A percentile compares a stretch with the other conserved stretches of the same genome.
Evolutionary conservation across 352 stramenopile genomes (phyloP).

Genomic region (Globisporangium solare): DNA sequence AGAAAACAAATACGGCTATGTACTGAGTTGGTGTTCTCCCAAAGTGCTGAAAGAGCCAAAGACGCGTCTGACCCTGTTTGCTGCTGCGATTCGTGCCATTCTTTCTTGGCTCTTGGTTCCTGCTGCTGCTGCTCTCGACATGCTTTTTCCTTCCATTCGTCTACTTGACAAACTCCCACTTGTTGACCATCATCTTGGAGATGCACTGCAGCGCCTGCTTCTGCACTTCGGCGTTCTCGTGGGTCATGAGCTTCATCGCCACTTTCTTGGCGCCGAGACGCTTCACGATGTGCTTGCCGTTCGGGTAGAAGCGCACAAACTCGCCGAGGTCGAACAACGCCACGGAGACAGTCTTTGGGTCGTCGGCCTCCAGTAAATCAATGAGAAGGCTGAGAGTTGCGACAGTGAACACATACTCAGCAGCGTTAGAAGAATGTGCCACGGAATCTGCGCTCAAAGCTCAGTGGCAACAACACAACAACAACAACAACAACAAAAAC

Average conservation of each 20-base stretch:
- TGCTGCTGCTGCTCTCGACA: too few relatives aligned
- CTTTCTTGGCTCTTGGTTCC: neutral
- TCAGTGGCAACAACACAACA: too few relatives aligned
- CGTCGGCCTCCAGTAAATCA: constrained; percentile 88
- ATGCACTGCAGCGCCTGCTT: constrained; percentile 97
- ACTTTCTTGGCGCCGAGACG: constrained; percentile 95
- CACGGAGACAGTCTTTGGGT: constrained; percentile 93
- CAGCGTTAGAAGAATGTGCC: constrained; percentile 1
- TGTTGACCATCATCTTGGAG: constrained; percentile 99
- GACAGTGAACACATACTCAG: neutral
- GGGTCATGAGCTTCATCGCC: constrained; percentile 97
- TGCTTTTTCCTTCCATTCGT: too few relatives aligned
- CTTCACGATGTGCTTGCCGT: constrained; percentile 95
- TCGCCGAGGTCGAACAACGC: constrained; percentile 97
- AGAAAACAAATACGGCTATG: too few relatives aligned
- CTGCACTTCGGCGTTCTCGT: constrained; percentile 95
- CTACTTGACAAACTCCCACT: constrained; percentile 93
- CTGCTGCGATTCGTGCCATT: neutral
- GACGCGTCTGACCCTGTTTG: neutral
- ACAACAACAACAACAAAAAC: neutral
- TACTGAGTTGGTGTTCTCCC: too few relatives aligned
- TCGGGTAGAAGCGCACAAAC: constrained; percentile 97
- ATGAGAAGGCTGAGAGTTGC: constrained; percentile 83
- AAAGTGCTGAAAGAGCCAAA: too few relatives aligned
- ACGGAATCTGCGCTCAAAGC: neutral